These are phyloP conservation scores for Jackrogersella multiformis DNA, from an alignment of 495 filamentous ascomycete species.

Conservation along the genomic window DNA sequence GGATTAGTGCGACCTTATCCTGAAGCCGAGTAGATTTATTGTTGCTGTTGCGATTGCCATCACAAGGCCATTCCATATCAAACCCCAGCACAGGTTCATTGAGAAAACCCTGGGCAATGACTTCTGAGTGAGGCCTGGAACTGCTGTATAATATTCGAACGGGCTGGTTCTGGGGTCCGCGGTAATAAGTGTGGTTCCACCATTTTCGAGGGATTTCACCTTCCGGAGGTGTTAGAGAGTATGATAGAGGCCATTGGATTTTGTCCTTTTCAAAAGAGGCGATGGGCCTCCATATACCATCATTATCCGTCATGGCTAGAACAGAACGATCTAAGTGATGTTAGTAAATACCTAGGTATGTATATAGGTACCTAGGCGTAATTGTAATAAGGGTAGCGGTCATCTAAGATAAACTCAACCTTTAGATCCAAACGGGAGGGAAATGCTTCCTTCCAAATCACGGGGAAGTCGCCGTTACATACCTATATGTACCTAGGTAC, in stretches of 20 bases:
- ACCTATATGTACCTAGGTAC: too few species aligned
- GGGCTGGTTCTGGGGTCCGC: neutral
- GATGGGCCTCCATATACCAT: neutral
- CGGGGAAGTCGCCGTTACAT: too few species aligned
- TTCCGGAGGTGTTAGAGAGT: neutral
- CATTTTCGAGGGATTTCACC: neutral
- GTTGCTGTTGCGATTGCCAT: too few species aligned
- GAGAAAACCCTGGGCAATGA: conserved; percentile 65
- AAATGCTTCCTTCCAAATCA: too few species aligned
- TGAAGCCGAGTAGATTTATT: conserved; percentile 54
- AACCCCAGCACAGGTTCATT: conserved; percentile 72
- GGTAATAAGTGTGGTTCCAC: conserved; percentile 26
- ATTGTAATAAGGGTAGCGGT: too few species aligned
- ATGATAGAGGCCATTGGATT: conserved; percentile 34
- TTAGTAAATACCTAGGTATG: too few species aligned
- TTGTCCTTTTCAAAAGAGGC: conserved; percentile 20
- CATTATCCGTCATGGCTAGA: neutral
- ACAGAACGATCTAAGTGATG: neutral
- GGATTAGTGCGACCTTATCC: conserved; percentile 71
- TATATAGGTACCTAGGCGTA: too few species aligned
- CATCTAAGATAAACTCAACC: too few species aligned
- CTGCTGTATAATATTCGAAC: conserved; percentile 21
- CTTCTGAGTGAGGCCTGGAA: conserved; percentile 44
- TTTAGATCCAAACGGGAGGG: too few species aligned
- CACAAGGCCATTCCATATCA: conserved; percentile 77